Evolutionary conservation across 2,329 filamentous ascomycete species (phyloP).

Genomic region (Penicillium sclerotiorum): DNA sequence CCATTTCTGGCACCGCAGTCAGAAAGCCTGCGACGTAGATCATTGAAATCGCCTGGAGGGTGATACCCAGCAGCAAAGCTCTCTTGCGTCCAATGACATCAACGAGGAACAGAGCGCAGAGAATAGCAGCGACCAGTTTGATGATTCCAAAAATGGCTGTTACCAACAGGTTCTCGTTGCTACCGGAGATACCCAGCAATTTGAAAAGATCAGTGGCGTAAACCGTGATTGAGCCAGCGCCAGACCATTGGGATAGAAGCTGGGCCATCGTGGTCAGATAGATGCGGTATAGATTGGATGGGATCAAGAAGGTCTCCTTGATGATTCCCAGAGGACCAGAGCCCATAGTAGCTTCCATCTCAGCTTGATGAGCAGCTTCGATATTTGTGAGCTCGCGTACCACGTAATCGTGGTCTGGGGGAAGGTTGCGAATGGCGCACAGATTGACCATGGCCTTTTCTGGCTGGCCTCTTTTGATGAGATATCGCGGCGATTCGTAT

Average conservation of each 20-base stretch:
- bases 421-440: constrained; percentile 59
- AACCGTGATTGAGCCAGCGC: constrained; percentile 73
- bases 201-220: constrained; percentile 75
- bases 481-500: constrained; percentile 70
- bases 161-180: constrained; percentile 69
- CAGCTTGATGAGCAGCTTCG: constrained; percentile 66
- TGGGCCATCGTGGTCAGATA: constrained; percentile 70
- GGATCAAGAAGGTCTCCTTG: constrained; percentile 68
- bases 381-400: constrained; percentile 65
- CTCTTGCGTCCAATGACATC: constrained; percentile 77
- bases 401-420: constrained; percentile 63
- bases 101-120: constrained; percentile 76
- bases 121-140: constrained; percentile 67
- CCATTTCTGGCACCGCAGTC: constrained; percentile 61
- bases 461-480: constrained; percentile 65
- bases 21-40: constrained; percentile 65
- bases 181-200: constrained; percentile 69
- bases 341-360: constrained; percentile 71
- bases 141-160: constrained; percentile 76
- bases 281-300: constrained; percentile 71
- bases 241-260: constrained; percentile 73
- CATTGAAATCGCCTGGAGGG: constrained; percentile 63
- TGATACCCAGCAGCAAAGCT: constrained; percentile 62
- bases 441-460: constrained; percentile 54
- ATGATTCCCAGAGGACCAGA: constrained; percentile 65